phyloP scores from a whole-genome alignment of 2,329 filamentous ascomycete genomes.

The Ceratocystis cacaofunesta region DNA sequence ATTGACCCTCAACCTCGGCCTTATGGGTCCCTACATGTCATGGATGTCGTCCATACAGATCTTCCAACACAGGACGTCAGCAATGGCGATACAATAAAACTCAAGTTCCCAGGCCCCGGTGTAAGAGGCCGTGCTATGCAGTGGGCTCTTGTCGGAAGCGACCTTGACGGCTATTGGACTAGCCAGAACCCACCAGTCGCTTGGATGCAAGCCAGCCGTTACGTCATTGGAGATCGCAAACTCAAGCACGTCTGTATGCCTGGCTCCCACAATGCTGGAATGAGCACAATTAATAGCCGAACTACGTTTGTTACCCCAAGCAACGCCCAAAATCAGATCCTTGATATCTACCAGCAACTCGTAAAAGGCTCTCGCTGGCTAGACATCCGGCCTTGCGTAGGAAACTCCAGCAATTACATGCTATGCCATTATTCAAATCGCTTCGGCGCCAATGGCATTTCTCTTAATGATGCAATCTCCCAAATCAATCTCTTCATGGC shows the following conservation, averaged over 20 bases:
- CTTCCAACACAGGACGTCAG: conserved; percentile 2
- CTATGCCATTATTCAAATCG: conserved; percentile 10
- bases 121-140: conserved; percentile 10
- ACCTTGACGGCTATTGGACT: conserved; percentile 11
- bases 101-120: conserved; percentile 8
- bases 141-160: conserved; percentile 9
- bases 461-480: conserved; percentile 27
- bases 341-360: conserved; percentile 30
- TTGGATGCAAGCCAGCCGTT: conserved; percentile 21
- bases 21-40: conserved; percentile 10
- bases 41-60: conserved; percentile 8
- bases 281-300: conserved; percentile 25
- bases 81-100: conserved; percentile 1
- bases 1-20: conserved; percentile 2
- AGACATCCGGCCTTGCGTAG: conserved; percentile 25
- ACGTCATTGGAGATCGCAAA: conserved; percentile 23
- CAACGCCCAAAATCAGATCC: conserved; percentile 30
- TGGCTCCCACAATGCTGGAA: conserved; percentile 32
- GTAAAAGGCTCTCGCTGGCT: conserved; percentile 31
- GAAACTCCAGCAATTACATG: conserved; percentile 4
- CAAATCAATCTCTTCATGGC: conserved; percentile 30
- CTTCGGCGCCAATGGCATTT: conserved; percentile 13
- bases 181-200: conserved; percentile 10
- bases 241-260: conserved; percentile 32
- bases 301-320: conserved; percentile 18